Percentiles rank a stretch among this genome's conserved stretches.
These are phyloP conservation scores for Alloteropsis angusta DNA, from an alignment of 202 grass and related monocot species.

Conservation along the genomic window DNA sequence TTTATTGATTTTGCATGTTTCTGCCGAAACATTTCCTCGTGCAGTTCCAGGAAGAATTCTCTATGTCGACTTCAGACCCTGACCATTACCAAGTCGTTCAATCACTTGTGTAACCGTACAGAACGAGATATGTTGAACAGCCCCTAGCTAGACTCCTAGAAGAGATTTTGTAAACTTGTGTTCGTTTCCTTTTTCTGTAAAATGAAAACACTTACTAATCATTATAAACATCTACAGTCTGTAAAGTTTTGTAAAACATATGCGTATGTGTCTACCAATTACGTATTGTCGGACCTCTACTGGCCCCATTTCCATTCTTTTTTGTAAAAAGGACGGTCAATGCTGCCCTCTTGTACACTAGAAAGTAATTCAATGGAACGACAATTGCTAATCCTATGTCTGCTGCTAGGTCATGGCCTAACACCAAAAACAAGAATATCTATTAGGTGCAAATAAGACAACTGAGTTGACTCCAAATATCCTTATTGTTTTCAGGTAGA, in stretches of 20 bases:
- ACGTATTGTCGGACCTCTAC: neutral
- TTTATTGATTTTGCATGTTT: conserved; percentile 3
- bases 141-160: neutral
- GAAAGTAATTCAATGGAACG: neutral
- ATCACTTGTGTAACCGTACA: conserved; percentile 3
- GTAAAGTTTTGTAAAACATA: neutral
- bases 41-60: neutral
- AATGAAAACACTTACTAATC: too few species aligned
- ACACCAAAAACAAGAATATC: conserved; percentile 34
- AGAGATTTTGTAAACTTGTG: neutral
- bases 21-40: neutral
- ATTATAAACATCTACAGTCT: too few species aligned
- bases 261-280: neutral
- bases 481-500: conserved; percentile 9
- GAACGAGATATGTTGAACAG: conserved; percentile 32
- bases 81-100: neutral
- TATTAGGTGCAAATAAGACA: conserved; percentile 2
- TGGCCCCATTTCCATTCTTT: neutral
- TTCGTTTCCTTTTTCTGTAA: neutral
- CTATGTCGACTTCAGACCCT: neutral
- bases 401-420: conserved; percentile 18
- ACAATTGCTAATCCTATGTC: neutral
- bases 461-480: conserved; percentile 4
- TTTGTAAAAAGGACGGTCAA: neutral
- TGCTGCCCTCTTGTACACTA: neutral